A percentile compares a stretch with the other conserved stretches of the same genome.
These are phyloP conservation scores for Penicillium waksmanii DNA, from an alignment of 495 filamentous ascomycete genomes.

Conservation along the genomic window DNA sequence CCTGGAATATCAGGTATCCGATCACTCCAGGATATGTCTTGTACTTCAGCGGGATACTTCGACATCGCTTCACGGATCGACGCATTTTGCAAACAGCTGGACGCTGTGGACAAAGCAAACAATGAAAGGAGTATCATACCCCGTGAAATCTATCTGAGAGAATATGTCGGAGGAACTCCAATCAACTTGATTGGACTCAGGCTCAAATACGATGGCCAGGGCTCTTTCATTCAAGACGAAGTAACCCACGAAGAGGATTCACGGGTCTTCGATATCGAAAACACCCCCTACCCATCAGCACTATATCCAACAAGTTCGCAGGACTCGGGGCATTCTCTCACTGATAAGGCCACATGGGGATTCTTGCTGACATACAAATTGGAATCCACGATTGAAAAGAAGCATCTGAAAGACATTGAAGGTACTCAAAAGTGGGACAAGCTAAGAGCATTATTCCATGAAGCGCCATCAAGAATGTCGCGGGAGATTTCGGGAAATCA, in stretches of 20 bases:
- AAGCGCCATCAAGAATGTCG: conserved; percentile 22
- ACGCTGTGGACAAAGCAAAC: conserved; percentile 15
- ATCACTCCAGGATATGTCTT: neutral
- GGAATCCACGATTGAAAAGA: conserved; percentile 17
- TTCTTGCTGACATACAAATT: conserved; percentile 24
- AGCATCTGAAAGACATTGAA: conserved; percentile 8
- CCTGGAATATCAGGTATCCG: conserved; percentile 24
- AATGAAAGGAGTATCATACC: conserved; percentile 14
- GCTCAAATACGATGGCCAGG: conserved; percentile 18
- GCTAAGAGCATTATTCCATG: conserved; percentile 22
- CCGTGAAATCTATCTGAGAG: conserved; percentile 22
- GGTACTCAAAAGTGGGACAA: conserved; percentile 19
- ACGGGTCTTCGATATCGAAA: conserved; percentile 19
- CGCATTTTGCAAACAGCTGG: conserved; percentile 19
- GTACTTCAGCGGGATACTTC: conserved; percentile 18
- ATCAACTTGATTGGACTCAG: conserved; percentile 23
- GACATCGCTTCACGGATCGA: conserved; percentile 7
- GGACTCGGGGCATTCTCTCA: conserved; percentile 23
- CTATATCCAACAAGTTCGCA: conserved; percentile 15
- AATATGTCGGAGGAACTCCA: conserved; percentile 29
- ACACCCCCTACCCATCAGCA: conserved; percentile 22
- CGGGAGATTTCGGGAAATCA: conserved; percentile 24
- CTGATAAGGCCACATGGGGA: conserved; percentile 24
- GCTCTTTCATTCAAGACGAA: conserved; percentile 15
- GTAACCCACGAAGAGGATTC: conserved; percentile 26